Evolutionary conservation across 1,284 basidiomycete genomes (phyloP).

Genomic region (Ustilago crameri): DNA sequence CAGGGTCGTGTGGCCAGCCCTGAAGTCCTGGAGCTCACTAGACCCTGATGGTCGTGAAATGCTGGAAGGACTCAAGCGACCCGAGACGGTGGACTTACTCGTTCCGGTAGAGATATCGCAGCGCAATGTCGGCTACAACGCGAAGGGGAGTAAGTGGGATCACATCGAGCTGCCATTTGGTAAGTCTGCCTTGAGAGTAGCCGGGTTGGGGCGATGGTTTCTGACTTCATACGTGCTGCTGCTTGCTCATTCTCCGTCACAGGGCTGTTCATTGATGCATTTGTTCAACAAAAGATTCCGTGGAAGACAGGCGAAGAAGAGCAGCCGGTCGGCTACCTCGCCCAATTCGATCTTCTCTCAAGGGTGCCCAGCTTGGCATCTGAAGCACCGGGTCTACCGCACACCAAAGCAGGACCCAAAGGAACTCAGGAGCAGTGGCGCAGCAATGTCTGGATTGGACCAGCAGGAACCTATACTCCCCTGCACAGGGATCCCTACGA

Average conservation of each 20-base stretch:
- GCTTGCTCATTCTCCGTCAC: background rate
- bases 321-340: slow-evolving; percentile 46
- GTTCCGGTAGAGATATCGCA: slow-evolving; percentile 52
- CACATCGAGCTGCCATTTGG: slow-evolving; percentile 51
- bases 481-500: slow-evolving; percentile 54
- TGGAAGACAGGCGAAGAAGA: slow-evolving; percentile 19
- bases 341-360: slow-evolving; percentile 52
- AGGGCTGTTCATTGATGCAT: slow-evolving; percentile 52
- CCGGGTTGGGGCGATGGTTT: background rate
- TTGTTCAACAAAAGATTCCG: slow-evolving; percentile 45
- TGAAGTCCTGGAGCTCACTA: slow-evolving; percentile 28
- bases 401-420: slow-evolving; percentile 46
- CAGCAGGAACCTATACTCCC: slow-evolving; percentile 48
- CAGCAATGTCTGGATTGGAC: slow-evolving; percentile 56
- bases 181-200: background rate
- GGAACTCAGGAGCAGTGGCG: slow-evolving; percentile 49
- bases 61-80: slow-evolving; percentile 30
- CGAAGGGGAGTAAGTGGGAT: slow-evolving; percentile 34
- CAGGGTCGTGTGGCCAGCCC: slow-evolving; percentile 46
- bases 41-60: slow-evolving; percentile 33
- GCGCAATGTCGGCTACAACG: slow-evolving; percentile 42
- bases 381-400: slow-evolving; percentile 47
- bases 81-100: slow-evolving; percentile 21
- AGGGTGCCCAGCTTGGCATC: slow-evolving; percentile 20
- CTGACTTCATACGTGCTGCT: background rate